Conservation (phyloP, 352 stramenopile genomes). For the Phytopythium litorale region DNA sequence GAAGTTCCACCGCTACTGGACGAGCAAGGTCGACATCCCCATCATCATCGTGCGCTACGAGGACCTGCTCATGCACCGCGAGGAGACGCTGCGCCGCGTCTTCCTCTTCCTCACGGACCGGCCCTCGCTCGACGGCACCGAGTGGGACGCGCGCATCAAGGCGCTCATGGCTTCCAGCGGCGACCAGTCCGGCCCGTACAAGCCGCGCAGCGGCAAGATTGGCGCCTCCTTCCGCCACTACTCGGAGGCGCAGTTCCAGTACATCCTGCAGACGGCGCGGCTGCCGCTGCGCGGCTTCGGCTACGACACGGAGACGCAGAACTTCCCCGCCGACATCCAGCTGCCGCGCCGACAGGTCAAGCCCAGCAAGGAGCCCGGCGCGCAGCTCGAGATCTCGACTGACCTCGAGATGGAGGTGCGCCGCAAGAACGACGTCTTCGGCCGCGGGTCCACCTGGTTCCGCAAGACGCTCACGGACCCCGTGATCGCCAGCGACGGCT, state of each 20-base stretch:
- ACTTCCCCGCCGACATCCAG: slow-evolving; percentile 65
- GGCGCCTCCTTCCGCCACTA: slow-evolving; percentile 80
- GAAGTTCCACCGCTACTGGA: slow-evolving; percentile 91
- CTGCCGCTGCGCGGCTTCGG: slow-evolving; percentile 78
- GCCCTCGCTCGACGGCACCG: slow-evolving; percentile 61
- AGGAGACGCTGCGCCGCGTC: slow-evolving; percentile 74
- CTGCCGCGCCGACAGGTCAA: slow-evolving; percentile 83
- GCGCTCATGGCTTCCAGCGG: slow-evolving; percentile 51
- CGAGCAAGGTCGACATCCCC: slow-evolving; percentile 81
- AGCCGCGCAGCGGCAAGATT: slow-evolving; percentile 83
- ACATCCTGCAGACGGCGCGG: slow-evolving; percentile 76
- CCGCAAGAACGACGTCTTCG: slow-evolving; percentile 75
- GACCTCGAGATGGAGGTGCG: slow-evolving; percentile 65
- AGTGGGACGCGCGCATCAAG: slow-evolving; percentile 71
- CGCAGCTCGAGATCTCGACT: slow-evolving; percentile 58
- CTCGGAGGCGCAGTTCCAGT: slow-evolving; percentile 78
- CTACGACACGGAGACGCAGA: slow-evolving; percentile 80
- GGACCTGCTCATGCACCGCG: slow-evolving; percentile 79
- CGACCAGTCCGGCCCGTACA: slow-evolving; percentile 72
- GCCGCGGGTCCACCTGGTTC: slow-evolving; percentile 78
- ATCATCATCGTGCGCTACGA: slow-evolving; percentile 93
- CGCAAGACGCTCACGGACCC: slow-evolving; percentile 70
- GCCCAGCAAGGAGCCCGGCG: slow-evolving; percentile 39
- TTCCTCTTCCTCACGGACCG: slow-evolving; percentile 73
- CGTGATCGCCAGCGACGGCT: slow-evolving; percentile 72